Percentiles rank a stretch among this genome's conserved stretches.
These are phyloP conservation scores for Hypholoma fasciculare DNA, from an alignment of 768 basidiomycete genomes.

Conservation along the genomic window DNA sequence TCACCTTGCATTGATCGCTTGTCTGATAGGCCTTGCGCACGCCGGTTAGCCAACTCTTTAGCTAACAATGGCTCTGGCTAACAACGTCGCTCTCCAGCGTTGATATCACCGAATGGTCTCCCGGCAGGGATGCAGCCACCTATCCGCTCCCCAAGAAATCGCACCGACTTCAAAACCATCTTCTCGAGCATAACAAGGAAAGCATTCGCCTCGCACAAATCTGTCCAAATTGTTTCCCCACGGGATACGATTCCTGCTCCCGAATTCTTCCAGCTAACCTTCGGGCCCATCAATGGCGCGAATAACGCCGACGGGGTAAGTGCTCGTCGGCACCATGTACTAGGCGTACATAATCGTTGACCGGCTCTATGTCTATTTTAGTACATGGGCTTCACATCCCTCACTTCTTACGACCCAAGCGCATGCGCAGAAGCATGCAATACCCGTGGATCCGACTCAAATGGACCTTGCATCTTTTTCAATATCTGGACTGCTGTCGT, in stretches of 20 bases:
- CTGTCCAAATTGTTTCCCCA: not conserved
- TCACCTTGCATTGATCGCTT: too few relatives aligned
- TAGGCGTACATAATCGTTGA: not conserved
- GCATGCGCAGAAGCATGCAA: not conserved
- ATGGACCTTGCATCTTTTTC: constrained; percentile 3
- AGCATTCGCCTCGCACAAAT: not conserved
- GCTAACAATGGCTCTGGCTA: too few relatives aligned
- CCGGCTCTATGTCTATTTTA: not conserved
- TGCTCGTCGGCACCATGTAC: not conserved
- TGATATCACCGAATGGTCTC: not conserved
- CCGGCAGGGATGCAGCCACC: not conserved
- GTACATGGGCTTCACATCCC: constrained; percentile 2
- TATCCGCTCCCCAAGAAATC: not conserved
- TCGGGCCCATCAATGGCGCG: constrained; percentile 6
- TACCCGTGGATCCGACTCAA: not conserved
- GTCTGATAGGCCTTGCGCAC: too few relatives aligned
- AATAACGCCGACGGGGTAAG: constrained; percentile 7
- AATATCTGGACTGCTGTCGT: not conserved
- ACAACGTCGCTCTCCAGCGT: not conserved
- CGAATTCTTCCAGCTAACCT: not conserved
- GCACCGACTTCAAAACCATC: constrained; percentile 2
- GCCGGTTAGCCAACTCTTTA: too few relatives aligned
- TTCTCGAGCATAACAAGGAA: not conserved
- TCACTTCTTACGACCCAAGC: not conserved
- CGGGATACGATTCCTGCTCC: constrained; percentile 1